Conservation (phyloP, 169 alveolate species). For the Plasmodium vinckei region DNA sequence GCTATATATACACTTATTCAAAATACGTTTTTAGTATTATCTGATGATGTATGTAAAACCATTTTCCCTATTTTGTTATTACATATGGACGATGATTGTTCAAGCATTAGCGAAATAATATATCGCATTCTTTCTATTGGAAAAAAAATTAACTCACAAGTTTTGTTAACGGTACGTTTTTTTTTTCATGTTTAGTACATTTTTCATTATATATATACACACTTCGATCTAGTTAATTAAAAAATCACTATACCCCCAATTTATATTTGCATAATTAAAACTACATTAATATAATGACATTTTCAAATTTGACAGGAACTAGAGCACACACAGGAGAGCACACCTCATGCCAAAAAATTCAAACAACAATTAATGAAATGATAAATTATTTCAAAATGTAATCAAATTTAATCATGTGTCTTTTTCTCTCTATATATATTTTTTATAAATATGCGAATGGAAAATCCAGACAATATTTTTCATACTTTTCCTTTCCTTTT, state of each 20-base stretch:
- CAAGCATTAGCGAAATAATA: conserved; percentile 33
- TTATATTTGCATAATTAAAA: too few relatives aligned
- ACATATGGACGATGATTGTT: conserved; percentile 60
- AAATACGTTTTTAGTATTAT: conserved; percentile 24
- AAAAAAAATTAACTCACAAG: conserved; percentile 10
- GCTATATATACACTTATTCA: conserved; percentile 50
- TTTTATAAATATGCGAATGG: too few relatives aligned
- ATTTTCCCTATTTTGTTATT: conserved; percentile 35
- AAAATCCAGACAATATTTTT: too few relatives aligned
- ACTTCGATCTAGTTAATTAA: too few relatives aligned
- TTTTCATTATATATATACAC: neutral
- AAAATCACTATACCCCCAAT: too few relatives aligned
- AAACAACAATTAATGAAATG: conserved; percentile 47
- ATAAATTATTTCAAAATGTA: neutral
- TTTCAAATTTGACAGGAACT: conserved; percentile 19
- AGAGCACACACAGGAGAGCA: conserved; percentile 27
- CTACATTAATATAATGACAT: neutral
- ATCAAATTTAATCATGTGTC: too few relatives aligned
- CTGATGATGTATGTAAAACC: conserved; percentile 29
- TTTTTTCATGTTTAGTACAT: neutral
- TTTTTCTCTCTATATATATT: too few relatives aligned
- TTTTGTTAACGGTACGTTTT: conserved; percentile 22
- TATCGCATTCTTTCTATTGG: conserved; percentile 21
- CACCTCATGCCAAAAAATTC: conserved; percentile 37
- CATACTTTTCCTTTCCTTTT: too few relatives aligned